Evolutionary conservation across 345 rosid species (phyloP), one percentile per base, ranked within the genome.

Genomic region (Citrus glauca): DNA sequence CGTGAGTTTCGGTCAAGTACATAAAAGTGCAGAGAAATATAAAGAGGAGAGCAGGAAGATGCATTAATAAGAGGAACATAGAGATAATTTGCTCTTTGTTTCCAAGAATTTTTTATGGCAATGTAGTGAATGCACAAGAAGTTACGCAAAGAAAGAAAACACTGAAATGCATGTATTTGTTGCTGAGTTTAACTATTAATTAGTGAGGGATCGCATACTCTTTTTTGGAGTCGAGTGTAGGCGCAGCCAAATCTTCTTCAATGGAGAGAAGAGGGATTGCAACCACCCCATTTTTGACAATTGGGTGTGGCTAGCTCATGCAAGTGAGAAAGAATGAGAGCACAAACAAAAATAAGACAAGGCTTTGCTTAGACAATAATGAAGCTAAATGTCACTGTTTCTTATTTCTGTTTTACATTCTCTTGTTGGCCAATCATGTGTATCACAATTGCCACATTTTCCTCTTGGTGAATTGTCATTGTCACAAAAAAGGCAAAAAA

Each of bases 171-270:
- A 76, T 16, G 38, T 6, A 64, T 6, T 9, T 22, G 48, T 17
- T 35, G 17, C 6, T 33, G 4, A 32, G 25, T 28, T 42, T 45
- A 45, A 14, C 28, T 55, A 48, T 25, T 32, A 50, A 56, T 53
- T 16, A 3, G 56, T 25, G 22, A 64, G 30, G 28, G 60, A 14
- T 35, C 56, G 67, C 87, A 27, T 92, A 95, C 97, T 90, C 87
- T 90, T 95, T 79, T 86, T 89, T 6, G 84, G 92, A 81, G 92
- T 74, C 3, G 93, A 88, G 79, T 95, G 91, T 65, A 88, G 81
- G 28, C 95, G 91, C 73, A 92, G 78, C 97, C 97, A 95, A 14
- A 95, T 89, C 89, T 95, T 95, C 97, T 89, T 95, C 91, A 95
- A 78, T 33, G 94, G 97, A 81, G 93, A 91, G 91, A 95, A 73